Percentiles rank a stretch among this genome's conserved stretches.
These are phyloP conservation scores for Pterula multifida DNA, from an alignment of 1,284 basidiomycete species.

Conservation along the genomic window DNA sequence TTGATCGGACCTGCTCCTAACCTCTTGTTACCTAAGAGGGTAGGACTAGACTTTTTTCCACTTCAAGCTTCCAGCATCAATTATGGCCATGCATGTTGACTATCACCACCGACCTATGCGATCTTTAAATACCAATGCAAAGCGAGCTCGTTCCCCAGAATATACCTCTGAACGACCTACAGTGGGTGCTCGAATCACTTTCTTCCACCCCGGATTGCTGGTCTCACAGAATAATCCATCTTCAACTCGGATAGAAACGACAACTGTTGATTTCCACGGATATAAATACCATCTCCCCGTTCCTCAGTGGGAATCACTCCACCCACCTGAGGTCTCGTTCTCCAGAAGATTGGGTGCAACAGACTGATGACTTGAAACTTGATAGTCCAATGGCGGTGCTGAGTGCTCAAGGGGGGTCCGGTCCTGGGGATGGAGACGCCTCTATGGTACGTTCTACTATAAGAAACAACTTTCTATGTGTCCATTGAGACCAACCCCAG, in stretches of 20 bases:
- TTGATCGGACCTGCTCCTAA: no score
- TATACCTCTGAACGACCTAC: slow-evolving; percentile 34
- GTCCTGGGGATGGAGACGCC: slow-evolving; percentile 12
- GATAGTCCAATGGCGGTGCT: slow-evolving; percentile 31
- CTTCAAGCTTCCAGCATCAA: neutral
- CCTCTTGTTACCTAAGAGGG: no score
- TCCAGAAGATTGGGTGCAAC: slow-evolving; percentile 58
- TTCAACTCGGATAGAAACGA: slow-evolving; percentile 35
- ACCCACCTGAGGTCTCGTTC: slow-evolving; percentile 9
- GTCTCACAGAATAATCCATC: slow-evolving; percentile 1
- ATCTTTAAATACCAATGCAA: slow-evolving; percentile 24
- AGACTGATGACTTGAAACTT: slow-evolving; percentile 46
- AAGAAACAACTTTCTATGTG: no score
- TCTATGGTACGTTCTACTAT: slow-evolving; percentile 2
- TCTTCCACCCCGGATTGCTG: slow-evolving; percentile 5
- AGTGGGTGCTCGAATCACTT: slow-evolving; percentile 24
- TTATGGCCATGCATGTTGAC: slow-evolving; percentile 38
- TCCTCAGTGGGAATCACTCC: slow-evolving; percentile 9
- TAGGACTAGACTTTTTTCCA: no score
- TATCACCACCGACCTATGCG: slow-evolving; percentile 30
- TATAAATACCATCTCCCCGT: slow-evolving; percentile 10
- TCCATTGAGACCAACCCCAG: no score
- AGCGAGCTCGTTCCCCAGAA: slow-evolving; percentile 47
- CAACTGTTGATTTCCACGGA: slow-evolving; percentile 25
- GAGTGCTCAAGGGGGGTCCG: slow-evolving; percentile 14